These are phyloP conservation scores for Ochromonadaceae sp. DNA, from an alignment of 352 stramenopile genomes.

Conservation along the genomic window DNA sequence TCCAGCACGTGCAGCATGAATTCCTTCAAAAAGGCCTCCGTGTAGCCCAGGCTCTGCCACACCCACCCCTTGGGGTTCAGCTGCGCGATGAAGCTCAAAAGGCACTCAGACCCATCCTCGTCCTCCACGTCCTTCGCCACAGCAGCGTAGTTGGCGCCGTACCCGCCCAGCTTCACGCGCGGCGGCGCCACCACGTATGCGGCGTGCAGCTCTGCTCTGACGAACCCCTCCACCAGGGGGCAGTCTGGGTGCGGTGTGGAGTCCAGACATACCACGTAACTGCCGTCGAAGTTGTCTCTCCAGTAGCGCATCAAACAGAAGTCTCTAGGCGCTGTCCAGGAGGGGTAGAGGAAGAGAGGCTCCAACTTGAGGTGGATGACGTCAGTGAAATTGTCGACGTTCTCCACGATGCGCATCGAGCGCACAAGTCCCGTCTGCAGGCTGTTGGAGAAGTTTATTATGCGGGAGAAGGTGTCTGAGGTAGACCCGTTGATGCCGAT, in stretches of 20 bases:
- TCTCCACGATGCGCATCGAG: constrained; percentile 20
- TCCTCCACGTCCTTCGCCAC: neutral
- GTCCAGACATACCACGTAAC: constrained; percentile 28
- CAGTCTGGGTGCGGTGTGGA: constrained; percentile 24
- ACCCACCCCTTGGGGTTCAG: constrained; percentile 31
- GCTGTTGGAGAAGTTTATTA: constrained; percentile 21
- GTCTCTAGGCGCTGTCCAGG: constrained; percentile 29
- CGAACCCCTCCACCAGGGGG: constrained; percentile 19
- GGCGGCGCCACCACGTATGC: constrained; percentile 26
- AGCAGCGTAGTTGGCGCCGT: neutral
- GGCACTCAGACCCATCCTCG: constrained; percentile 22
- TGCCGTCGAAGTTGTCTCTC: constrained; percentile 24
- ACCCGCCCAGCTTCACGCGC: neutral
- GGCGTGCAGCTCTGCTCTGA: constrained; percentile 24
- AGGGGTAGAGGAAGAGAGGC: constrained; percentile 22
- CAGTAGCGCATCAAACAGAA: constrained; percentile 31
- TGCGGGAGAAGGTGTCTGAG: constrained; percentile 25
- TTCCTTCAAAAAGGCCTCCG: constrained; percentile 21
- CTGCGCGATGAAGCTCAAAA: constrained; percentile 20
- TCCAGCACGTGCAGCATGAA: constrained; percentile 29
- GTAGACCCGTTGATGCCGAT: constrained; percentile 18
- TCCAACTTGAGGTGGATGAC: constrained; percentile 27
- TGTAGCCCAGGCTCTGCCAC: constrained; percentile 25
- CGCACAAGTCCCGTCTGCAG: constrained; percentile 20
- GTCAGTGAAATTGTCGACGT: constrained; percentile 29